Evolutionary conservation across 2,329 filamentous ascomycete genomes (phyloP).

Genomic region (Cladorrhinum sp.): DNA sequence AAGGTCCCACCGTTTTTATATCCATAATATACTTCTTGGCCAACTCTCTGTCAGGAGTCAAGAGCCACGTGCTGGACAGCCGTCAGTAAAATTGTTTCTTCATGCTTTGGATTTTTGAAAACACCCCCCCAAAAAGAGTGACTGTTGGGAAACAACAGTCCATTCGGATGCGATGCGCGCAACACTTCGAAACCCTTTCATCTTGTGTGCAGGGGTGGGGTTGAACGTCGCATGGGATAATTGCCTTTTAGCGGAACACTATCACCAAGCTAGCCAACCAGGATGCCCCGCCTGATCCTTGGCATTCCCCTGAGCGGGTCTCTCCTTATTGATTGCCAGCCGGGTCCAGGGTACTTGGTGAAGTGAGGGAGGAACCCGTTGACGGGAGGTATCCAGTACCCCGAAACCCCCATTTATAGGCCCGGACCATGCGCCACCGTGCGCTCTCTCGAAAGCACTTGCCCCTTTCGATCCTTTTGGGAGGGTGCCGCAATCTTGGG

Average conservation of each 20-base stretch:
- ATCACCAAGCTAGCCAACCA: constrained; percentile 2
- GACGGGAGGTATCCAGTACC: constrained; percentile 17
- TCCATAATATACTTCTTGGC: background rate
- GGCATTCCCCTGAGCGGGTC: constrained; percentile 3
- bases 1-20: background rate
- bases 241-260: background rate
- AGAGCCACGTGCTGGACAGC: background rate
- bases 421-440: constrained; percentile 23
- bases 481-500: constrained; percentile 15
- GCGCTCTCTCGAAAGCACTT: constrained; percentile 11
- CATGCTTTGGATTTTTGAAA: background rate
- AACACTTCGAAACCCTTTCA: background rate
- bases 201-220: background rate
- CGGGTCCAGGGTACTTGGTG: constrained; percentile 11
- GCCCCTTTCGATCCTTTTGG: constrained; percentile 14
- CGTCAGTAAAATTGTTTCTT: background rate
- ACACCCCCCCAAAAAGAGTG: background rate
- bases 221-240: background rate
- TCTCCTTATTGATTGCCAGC: constrained; percentile 14
- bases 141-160: background rate
- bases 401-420: constrained; percentile 16
- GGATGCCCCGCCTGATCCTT: background rate
- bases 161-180: background rate
- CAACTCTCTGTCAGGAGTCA: background rate
- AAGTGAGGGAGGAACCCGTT: background rate